These are phyloP conservation scores for Phytophthora foliorum DNA, from an alignment of 352 stramenopile species.

Conservation along the genomic window DNA sequence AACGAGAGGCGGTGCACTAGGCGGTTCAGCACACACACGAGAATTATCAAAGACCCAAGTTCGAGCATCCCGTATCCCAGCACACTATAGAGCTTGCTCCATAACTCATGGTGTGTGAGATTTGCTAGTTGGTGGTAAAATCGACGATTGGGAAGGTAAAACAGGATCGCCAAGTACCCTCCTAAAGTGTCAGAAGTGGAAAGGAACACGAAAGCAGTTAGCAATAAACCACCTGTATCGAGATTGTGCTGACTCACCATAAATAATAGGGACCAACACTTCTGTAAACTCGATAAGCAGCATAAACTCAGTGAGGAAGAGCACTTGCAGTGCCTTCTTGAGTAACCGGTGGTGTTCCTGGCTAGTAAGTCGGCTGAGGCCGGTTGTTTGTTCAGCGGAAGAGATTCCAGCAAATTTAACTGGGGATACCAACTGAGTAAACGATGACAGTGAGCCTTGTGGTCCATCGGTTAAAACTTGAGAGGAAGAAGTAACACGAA, in stretches of 20 bases:
- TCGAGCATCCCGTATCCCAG: constrained; percentile 30
- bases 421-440: neutral
- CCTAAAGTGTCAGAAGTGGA: constrained; percentile 16
- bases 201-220: neutral
- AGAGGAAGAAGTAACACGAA: neutral
- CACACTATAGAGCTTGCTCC: constrained; percentile 13
- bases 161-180: constrained; percentile 37
- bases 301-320: constrained; percentile 54
- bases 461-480: neutral
- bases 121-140: constrained; percentile 39
- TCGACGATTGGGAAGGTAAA: constrained; percentile 38
- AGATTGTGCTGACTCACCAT: constrained; percentile 25
- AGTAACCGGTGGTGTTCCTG: constrained; percentile 22
- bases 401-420: neutral
- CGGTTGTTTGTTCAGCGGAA: neutral
- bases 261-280: constrained; percentile 43
- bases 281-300: constrained; percentile 53
- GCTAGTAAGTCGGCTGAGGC: constrained; percentile 6
- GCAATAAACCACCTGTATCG: neutral
- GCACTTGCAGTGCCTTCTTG: constrained; percentile 28
- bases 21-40: constrained; percentile 24
- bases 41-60: constrained; percentile 17
- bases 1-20: constrained; percentile 19
- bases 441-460: neutral
- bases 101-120: constrained; percentile 16